Conservation (phyloP, 2,329 filamentous ascomycete genomes). For the Sclerotinia minor region DNA sequence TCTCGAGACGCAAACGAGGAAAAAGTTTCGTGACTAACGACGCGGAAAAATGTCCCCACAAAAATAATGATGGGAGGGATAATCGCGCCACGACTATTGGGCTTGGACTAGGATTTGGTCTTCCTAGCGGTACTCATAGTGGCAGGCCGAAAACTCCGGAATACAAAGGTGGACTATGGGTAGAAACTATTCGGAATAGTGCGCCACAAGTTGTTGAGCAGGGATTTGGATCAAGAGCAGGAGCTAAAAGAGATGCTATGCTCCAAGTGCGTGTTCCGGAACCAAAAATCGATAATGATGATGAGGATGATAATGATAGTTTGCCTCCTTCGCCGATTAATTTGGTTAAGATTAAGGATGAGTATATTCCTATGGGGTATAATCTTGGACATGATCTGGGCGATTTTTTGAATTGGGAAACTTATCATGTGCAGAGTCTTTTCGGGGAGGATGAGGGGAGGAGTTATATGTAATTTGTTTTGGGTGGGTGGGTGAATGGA, state of each 20-base stretch:
- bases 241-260: not conserved
- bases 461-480: constrained; percentile 7
- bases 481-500: too few species aligned
- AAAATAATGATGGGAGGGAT: not conserved
- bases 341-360: constrained; percentile 31
- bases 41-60: not conserved
- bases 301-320: constrained; percentile 15
- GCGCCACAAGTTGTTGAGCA: not conserved
- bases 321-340: constrained; percentile 37
- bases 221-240: not conserved
- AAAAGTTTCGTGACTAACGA: constrained; percentile 2
- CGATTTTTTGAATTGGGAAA: constrained; percentile 59
- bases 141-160: constrained; percentile 1
- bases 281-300: constrained; percentile 6
- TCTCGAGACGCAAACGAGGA: constrained; percentile 17
- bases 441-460: constrained; percentile 21
- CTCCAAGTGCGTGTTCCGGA: constrained; percentile 14
- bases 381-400: constrained; percentile 60
- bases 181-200: constrained; percentile 1
- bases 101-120: not conserved
- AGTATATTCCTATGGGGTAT: constrained; percentile 58
- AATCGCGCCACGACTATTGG: not conserved
- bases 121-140: not conserved
- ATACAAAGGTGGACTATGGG: not conserved
- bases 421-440: constrained; percentile 31